Evolutionary conservation across 106 monocot genomes (phyloP), one percentile per base, ranked within the genome.

Genomic region (Dioscorea alata): DNA sequence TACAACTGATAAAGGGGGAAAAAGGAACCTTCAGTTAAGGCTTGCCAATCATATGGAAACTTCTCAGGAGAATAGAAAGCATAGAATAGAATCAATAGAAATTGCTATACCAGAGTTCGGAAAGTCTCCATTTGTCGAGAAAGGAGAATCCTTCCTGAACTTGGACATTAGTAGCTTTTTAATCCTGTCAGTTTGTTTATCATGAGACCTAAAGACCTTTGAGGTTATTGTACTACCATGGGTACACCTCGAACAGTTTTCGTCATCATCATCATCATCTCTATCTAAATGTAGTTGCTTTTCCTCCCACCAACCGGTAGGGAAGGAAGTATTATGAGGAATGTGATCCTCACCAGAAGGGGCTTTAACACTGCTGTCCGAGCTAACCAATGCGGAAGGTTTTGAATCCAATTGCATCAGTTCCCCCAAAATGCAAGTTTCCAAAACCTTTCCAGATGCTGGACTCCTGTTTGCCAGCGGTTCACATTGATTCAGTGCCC

Each of bases 201-300:
- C 23, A 62, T 78, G 81, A 31, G 74, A 66, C 48, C 71, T 85
- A 25, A 23, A 74, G 56, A 65, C 34, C 73, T 81, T 83, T 61
- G 72, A 66, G 49, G 66, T 72, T 6, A 57, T 21, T 54, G 71
- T 52, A 20, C 75, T 65, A 51, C 79, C 70, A 63, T 79, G 76
- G 67, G 76, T 82, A 66, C 76, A 86, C 60, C 84, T 68, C 57
- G 87, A 88, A 77, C 74, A 81, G 50, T 82, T 90, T 78, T 82
- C 90, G 59, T 90, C 90, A 76, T 88, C 28, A 28, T 28, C 28
- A 58, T 90, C 90, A 76, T 88, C 86, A 74, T 85, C 84, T 73
- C 34, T 73, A 73, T 73, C 66, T 73, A 70, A 6, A 42, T 42
- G 42, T 6, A 10, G 42, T 42, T 42, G 50, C 63, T 71, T 77